A percentile compares a stretch with the other conserved stretches of the same genome.
phyloP scores from a whole-genome alignment of 2,329 filamentous ascomycete species.

The Fonsecaea erecta region DNA sequence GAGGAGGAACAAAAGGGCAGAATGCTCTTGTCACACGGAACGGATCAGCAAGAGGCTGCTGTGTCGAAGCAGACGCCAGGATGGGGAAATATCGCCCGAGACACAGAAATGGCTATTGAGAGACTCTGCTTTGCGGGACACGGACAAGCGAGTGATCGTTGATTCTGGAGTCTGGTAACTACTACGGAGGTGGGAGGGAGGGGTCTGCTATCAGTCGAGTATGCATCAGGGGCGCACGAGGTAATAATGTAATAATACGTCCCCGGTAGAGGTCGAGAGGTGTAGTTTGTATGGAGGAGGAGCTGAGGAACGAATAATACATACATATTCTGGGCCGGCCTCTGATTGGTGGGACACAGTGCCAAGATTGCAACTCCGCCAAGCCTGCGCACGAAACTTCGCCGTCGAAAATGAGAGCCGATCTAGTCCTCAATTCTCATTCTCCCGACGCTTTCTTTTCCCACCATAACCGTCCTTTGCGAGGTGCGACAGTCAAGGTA shows the following conservation, averaged over 20 bases:
- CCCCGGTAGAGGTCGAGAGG: too few species aligned
- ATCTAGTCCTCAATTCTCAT: slow-evolving; percentile 15
- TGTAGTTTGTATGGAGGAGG: not conserved
- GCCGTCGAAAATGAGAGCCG: slow-evolving; percentile 18
- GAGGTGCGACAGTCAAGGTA: slow-evolving; percentile 36
- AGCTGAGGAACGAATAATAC: too few species aligned
- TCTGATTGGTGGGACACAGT: slow-evolving; percentile 9
- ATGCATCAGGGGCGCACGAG: not conserved
- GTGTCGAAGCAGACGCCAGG: slow-evolving; percentile 19
- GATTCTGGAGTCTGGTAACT: not conserved
- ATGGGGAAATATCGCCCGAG: slow-evolving; percentile 28
- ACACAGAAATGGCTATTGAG: slow-evolving; percentile 25
- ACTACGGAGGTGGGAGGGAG: not conserved
- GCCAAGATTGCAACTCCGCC: slow-evolving; percentile 30
- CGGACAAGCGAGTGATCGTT: not conserved
- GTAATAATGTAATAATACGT: too few species aligned
- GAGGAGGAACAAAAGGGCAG: slow-evolving; percentile 29
- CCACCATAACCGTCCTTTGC: slow-evolving; percentile 15
- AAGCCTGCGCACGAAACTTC: slow-evolving; percentile 33
- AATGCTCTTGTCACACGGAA: slow-evolving; percentile 23
- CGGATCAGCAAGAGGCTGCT: slow-evolving; percentile 1
- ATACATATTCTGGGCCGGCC: too few species aligned
- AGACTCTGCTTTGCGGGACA: slow-evolving; percentile 26
- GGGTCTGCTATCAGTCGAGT: not conserved
- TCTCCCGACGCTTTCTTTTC: slow-evolving; percentile 3